These are phyloP conservation scores for Dactylellina cionopaga DNA, from an alignment of 2,329 filamentous ascomycete species.

Conservation along the genomic window DNA sequence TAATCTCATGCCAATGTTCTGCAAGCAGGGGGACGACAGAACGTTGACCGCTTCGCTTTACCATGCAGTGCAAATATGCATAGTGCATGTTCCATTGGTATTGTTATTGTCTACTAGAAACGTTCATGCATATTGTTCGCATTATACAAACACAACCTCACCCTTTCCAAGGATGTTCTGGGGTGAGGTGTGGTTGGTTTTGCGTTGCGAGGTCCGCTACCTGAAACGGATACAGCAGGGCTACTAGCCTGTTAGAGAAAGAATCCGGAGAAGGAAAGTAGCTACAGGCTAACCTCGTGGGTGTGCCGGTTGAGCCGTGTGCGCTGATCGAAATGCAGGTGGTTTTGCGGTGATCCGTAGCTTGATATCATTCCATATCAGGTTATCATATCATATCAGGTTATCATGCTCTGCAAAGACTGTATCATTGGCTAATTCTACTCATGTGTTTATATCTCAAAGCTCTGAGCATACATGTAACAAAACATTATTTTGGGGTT, in stretches of 20 bases:
- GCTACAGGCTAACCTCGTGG: not conserved
- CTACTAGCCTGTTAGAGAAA: conserved; percentile 13
- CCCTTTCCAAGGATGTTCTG: no score
- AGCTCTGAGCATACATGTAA: no score
- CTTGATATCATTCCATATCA: not conserved
- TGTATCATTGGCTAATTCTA: no score
- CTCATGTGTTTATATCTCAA: no score
- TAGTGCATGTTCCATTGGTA: no score
- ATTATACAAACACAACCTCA: not conserved
- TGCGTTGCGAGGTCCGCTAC: conserved; percentile 19
- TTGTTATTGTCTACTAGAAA: not conserved
- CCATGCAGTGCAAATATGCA: no score
- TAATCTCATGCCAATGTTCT: no score
- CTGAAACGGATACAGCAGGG: conserved; percentile 5
- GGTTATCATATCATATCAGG: no score
- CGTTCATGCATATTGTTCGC: conserved; percentile 5
- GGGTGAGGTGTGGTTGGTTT: conserved; percentile 10
- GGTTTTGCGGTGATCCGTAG: not conserved
- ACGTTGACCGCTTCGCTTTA: no score
- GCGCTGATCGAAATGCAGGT: conserved; percentile 19
- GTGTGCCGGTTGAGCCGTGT: not conserved
- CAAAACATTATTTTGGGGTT: no score
- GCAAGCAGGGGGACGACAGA: no score
- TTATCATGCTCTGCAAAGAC: no score
- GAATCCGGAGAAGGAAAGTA: not conserved